Percentiles rank a stretch among this genome's conserved stretches.
These are phyloP conservation scores for Phytophthora tentaculata DNA, from an alignment of 352 stramenopile species.

Conservation along the genomic window DNA sequence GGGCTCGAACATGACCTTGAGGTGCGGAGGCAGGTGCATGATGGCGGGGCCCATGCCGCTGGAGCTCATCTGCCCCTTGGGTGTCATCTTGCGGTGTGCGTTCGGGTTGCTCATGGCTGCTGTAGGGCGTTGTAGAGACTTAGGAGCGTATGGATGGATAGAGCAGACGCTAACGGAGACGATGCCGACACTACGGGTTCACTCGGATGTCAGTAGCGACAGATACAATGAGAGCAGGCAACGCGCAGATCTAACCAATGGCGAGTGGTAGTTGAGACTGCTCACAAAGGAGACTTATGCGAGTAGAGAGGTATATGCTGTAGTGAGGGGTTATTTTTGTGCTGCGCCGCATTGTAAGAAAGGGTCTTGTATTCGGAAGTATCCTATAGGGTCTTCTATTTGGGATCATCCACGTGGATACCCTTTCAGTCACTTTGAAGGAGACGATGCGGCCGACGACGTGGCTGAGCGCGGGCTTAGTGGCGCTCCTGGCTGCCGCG, in stretches of 20 bases:
- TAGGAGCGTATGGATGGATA: slow-evolving; percentile 3
- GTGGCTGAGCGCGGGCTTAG: slow-evolving; percentile 27
- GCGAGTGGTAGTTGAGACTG: slow-evolving; percentile 23
- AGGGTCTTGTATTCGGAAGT: background rate
- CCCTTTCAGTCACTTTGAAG: slow-evolving; percentile 14
- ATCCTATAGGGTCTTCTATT: background rate
- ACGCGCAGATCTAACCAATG: slow-evolving; percentile 18
- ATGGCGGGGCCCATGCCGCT: slow-evolving; percentile 89
- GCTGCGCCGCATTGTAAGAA: too few relatives aligned
- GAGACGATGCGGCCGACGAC: slow-evolving; percentile 26
- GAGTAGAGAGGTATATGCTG: slow-evolving; percentile 12
- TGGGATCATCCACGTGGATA: slow-evolving; percentile 29
- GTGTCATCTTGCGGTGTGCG: slow-evolving; percentile 88
- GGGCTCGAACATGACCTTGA: slow-evolving; percentile 86
- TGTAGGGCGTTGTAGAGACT: background rate
- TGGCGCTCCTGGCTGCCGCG: slow-evolving; percentile 24
- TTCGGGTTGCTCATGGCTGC: slow-evolving; percentile 59
- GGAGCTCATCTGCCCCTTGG: slow-evolving; percentile 89
- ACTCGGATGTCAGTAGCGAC: background rate
- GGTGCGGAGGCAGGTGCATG: slow-evolving; percentile 75
- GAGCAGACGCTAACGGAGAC: background rate
- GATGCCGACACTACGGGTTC: background rate
- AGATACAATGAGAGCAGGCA: background rate
- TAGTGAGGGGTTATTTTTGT: slow-evolving; percentile 10
- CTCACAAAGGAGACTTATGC: slow-evolving; percentile 12